Evolutionary conservation across 129 eudicot genomes (phyloP), one percentile per base, ranked within the genome.

Genomic region (Helianthus tuberosus): DNA sequence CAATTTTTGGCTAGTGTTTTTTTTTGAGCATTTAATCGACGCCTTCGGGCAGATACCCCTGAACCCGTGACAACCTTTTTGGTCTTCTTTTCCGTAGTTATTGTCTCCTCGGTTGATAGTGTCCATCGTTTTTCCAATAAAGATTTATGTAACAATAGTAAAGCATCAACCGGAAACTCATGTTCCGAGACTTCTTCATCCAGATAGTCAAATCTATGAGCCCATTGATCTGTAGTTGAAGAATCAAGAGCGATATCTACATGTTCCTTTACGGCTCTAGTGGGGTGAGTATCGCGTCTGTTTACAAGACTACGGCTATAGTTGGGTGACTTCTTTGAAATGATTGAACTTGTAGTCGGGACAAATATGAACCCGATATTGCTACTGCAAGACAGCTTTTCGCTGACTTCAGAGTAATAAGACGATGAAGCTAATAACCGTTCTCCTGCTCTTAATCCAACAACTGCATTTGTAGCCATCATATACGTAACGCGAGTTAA

Each of bases 101-200:
- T 50, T 32, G 63, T 64, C 49, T 74, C 78, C 23, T 92, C 89
- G 1, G 94, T 74, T 43, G 99, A 80, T 9, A 95, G 86, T 41
- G 81, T 84, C 96, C 96, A 95, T 84, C 87, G 97, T 74, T 95
- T 89, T 75, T 95, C 99, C 57, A 95, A 84, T 79, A 91, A 87
- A 76, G 91, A 87, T 73, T 95, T 95, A 50, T 91, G 99, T 81
- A 91, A 65, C 69, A 95, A 81, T 61, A 91, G 90, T 70, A 95
- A 80, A 49, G 97, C 96, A 5, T 95, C 99, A 68, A 89, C 86
- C 27, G 83, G 57, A 55, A 77, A 47, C 64, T 86, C 96, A 43
- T 66, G 64, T 3, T 79, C 80, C 6, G 62, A 69, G 38, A 47
- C 76, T 70, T 80, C 84, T 41, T 79, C 82, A 64, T 85, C 88